Conservation (phyloP, 768 basidiomycete species). For the Podaxis sp. region DNA sequence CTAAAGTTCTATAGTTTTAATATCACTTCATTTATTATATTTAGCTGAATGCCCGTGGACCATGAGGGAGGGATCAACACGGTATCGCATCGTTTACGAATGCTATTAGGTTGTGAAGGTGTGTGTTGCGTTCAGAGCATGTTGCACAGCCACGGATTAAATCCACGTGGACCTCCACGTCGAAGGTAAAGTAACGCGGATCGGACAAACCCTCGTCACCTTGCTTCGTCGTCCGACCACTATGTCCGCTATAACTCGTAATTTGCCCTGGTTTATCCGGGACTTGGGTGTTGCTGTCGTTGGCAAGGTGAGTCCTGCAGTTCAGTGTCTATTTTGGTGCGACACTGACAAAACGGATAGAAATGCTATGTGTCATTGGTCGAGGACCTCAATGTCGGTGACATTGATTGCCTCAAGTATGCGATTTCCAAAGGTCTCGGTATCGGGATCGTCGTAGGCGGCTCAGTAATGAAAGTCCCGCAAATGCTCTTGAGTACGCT, state of each 20-base stretch:
- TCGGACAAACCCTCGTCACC: background rate
- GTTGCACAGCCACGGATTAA: conserved; percentile 10
- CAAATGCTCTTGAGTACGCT: conserved; percentile 81
- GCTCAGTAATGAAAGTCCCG: conserved; percentile 94
- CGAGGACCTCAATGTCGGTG: conserved; percentile 75
- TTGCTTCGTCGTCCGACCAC: background rate
- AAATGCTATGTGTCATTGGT: conserved; percentile 90
- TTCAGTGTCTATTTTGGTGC: background rate
- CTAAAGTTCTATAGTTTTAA: no score
- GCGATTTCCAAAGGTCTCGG: conserved; percentile 91
- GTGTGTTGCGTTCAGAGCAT: background rate
- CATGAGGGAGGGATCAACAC: no score
- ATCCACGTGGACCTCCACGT: conserved; percentile 9
- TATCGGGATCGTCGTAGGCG: conserved; percentile 88
- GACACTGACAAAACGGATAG: conserved; percentile 34
- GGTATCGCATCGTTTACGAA: no score
- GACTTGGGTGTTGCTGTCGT: conserved; percentile 8
- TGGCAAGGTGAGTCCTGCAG: background rate
- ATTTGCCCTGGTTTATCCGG: conserved; percentile 5
- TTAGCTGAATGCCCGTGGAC: no score
- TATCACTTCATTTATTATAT: no score
- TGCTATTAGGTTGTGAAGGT: background rate
- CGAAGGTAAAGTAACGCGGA: background rate
- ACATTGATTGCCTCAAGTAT: conserved; percentile 87
- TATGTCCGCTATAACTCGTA: conserved; percentile 14